A percentile compares a stretch with the other conserved stretches of the same genome.
Conservation (phyloP, 2,329 filamentous ascomycete genomes). For the Trichoderma sp. region DNA sequence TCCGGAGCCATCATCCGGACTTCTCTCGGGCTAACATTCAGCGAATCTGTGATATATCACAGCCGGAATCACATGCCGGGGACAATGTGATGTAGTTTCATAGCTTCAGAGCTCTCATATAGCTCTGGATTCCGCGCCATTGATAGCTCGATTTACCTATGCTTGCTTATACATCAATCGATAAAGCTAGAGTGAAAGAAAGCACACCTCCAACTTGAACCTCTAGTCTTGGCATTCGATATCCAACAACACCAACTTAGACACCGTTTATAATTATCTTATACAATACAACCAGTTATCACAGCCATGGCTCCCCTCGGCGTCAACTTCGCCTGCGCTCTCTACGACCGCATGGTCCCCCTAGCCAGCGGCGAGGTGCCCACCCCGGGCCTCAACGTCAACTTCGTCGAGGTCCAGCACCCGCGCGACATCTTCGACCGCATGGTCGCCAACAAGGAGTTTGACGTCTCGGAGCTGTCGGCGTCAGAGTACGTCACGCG, state of each 20-base stretch:
- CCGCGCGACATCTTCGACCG: constrained; percentile 19
- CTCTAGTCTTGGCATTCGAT: background rate
- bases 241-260: background rate
- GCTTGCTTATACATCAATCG: background rate
- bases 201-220: background rate
- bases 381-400: constrained; percentile 13
- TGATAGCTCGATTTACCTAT: background rate
- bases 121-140: background rate
- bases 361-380: constrained; percentile 3
- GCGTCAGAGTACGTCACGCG: constrained; percentile 11
- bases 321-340: constrained; percentile 15
- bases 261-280: no score
- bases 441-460: constrained; percentile 6
- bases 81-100: background rate
- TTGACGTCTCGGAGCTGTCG: constrained; percentile 9
- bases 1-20: constrained; percentile 1
- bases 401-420: constrained; percentile 15
- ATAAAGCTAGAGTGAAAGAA: background rate
- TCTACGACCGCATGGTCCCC: constrained; percentile 17
- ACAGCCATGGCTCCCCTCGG: constrained; percentile 1
- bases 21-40: background rate
- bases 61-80: background rate
- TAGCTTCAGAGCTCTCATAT: background rate
- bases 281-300: background rate
- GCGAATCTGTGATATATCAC: background rate